A percentile compares a stretch with the other conserved stretches of the same genome.
These are phyloP conservation scores for Crassisporium funariophilum DNA, from an alignment of 768 basidiomycete genomes.

Conservation along the genomic window DNA sequence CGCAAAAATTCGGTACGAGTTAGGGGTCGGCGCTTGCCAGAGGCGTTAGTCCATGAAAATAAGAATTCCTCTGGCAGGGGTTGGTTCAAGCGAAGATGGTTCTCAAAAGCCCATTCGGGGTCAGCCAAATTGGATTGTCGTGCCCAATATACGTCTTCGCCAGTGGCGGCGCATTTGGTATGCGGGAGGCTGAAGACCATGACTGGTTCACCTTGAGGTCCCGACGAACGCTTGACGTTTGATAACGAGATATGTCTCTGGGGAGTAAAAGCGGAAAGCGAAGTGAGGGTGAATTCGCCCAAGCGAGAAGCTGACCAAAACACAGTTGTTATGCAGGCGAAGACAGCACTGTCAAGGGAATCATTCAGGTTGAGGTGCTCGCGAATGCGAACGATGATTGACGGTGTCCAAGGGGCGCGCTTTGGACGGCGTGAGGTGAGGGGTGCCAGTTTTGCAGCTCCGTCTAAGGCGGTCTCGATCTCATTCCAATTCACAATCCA, in stretches of 20 bases:
- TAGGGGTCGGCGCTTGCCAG: not conserved
- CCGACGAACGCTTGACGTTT: not conserved
- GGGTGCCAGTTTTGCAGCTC: conserved; percentile 5
- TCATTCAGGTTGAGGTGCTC: conserved; percentile 8
- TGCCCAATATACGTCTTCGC: conserved; percentile 28
- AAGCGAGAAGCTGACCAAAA: conserved; percentile 14
- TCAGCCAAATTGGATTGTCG: conserved; percentile 20
- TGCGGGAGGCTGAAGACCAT: conserved; percentile 19
- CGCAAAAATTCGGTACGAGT: conserved; percentile 10
- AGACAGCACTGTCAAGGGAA: conserved; percentile 21
- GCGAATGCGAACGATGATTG: not conserved
- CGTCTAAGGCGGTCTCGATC: conserved; percentile 3
- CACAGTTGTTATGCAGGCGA: conserved; percentile 18
- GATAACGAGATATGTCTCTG: conserved; percentile 7
- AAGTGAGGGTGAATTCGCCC: conserved; percentile 23
- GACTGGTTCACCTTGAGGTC: conserved; percentile 12
- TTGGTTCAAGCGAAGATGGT: conserved; percentile 29
- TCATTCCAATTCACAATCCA: conserved; percentile 3
- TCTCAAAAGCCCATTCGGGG: conserved; percentile 17
- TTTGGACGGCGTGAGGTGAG: conserved; percentile 7
- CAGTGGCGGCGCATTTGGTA: conserved; percentile 6
- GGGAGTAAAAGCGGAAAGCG: conserved; percentile 15
- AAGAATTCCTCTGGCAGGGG: conserved; percentile 13
- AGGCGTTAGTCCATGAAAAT: conserved; percentile 4
- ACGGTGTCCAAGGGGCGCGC: conserved; percentile 4